A percentile compares a stretch with the other conserved stretches of the same genome.
These are phyloP conservation scores for Globisporangium middletonii DNA, from an alignment of 352 stramenopile species.

Conservation along the genomic window DNA sequence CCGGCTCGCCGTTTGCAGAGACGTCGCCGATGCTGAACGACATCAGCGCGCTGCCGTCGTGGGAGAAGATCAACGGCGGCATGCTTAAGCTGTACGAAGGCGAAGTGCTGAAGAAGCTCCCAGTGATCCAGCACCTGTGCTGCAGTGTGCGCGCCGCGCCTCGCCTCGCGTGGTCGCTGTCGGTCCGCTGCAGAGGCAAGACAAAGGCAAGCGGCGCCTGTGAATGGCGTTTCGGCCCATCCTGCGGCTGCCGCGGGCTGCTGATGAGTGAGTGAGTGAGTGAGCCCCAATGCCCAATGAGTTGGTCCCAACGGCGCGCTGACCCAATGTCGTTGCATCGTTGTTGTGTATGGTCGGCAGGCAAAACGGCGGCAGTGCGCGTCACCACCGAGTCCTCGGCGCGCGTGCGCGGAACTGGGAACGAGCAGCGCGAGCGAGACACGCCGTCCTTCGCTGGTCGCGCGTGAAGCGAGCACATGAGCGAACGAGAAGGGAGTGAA, in stretches of 20 bases:
- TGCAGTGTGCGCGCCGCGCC: conserved; percentile 85
- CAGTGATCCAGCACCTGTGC: conserved; percentile 97
- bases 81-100: conserved; percentile 91
- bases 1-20: conserved; percentile 88
- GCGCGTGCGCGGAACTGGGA: too few species aligned
- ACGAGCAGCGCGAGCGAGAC: too few species aligned
- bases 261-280: too few species aligned
- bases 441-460: too few species aligned
- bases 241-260: too few species aligned
- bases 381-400: too few species aligned
- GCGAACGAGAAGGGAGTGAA: too few species aligned
- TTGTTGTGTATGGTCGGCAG: too few species aligned
- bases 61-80: conserved; percentile 89
- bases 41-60: conserved; percentile 85
- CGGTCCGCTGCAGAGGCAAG: conserved; percentile 39
- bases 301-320: neutral
- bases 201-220: too few species aligned
- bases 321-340: neutral
- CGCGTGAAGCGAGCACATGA: too few species aligned
- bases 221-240: too few species aligned
- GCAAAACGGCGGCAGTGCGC: too few species aligned
- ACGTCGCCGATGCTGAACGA: conserved; percentile 93
- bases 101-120: conserved; percentile 97
- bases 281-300: neutral
- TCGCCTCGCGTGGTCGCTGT: conserved; percentile 75